phyloP scores from a whole-genome alignment of 2,329 filamentous ascomycete genomes.

The Aspergillus latus region DNA sequence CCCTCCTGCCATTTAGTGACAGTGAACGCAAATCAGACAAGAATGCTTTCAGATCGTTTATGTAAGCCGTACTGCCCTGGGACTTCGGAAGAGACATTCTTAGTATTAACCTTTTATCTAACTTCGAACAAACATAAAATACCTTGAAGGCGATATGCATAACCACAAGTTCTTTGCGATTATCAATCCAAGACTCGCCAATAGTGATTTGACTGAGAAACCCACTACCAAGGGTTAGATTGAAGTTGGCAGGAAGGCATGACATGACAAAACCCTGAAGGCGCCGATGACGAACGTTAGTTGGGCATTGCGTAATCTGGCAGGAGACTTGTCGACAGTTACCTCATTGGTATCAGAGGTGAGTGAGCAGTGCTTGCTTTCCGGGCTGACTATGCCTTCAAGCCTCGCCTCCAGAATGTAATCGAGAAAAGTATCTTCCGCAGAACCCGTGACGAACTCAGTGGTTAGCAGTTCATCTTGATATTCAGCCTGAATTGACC shows the following conservation, averaged over 20 bases:
- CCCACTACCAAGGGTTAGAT: slow-evolving; percentile 20
- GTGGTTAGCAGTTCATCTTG: slow-evolving; percentile 6
- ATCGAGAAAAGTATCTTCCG: slow-evolving; percentile 10
- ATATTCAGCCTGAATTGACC: slow-evolving; percentile 15
- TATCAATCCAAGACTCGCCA: slow-evolving; percentile 32
- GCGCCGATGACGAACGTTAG: not conserved
- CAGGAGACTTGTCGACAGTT: not conserved
- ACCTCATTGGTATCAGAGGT: slow-evolving; percentile 1
- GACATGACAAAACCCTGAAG: slow-evolving; percentile 9
- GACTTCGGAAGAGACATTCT: slow-evolving; percentile 14
- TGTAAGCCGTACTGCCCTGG: not conserved
- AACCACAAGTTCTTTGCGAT: slow-evolving; percentile 22
- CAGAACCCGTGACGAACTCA: not conserved
- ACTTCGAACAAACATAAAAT: not conserved
- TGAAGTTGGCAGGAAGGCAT: slow-evolving; percentile 24
- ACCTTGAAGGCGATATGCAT: slow-evolving; percentile 38
- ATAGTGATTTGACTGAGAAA: slow-evolving; percentile 40
- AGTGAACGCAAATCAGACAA: slow-evolving; percentile 49
- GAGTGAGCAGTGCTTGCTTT: slow-evolving; percentile 13
- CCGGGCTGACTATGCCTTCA: not conserved
- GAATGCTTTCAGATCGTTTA: slow-evolving; percentile 50
- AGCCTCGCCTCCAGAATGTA: not conserved
- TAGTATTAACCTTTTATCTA: slow-evolving; percentile 21
- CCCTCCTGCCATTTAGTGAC: slow-evolving; percentile 54
- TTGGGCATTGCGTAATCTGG: not conserved